Base-by-base conservation (phyloP, 1,284 basidiomycete genomes). In the Volvariella volvacea region DNA sequence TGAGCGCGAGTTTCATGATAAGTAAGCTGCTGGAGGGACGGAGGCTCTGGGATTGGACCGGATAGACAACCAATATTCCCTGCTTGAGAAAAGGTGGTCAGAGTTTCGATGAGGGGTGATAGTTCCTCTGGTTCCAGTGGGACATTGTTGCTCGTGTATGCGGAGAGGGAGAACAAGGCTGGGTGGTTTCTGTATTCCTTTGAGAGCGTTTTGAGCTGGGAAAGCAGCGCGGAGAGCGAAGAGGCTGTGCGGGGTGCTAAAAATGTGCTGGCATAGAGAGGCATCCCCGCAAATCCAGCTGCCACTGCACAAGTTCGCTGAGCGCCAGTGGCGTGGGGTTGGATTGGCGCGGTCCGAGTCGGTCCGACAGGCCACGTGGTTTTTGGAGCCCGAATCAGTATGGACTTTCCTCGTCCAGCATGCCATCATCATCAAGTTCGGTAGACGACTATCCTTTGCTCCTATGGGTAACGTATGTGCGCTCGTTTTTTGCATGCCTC, bases 21-120 rank as follows among this genome's bases (percentile, higher is more conserved):
- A n/a, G n/a, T n/a, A n/a, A n/a, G n/a, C n/a, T n/a, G n/a, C n/a
- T n/a, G n/a, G n/a, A n/a, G n/a, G n/a, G 4, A 36, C 34, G 39
- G 39, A 32, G 39, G 41, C 41, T 20, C 30, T 19, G 65, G 66
- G 17, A 72, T 50, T 1, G 76, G 70, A 0, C 74, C 68, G 3
- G 78, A 73, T 17, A 86, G 68, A 52, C 82, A 84, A 4, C 83
- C 83, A 15, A 80, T 53, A 16, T 73, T 66, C n/a, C 64, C 52
- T 1, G 59, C 17, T 28, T 28, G 48, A 25, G 69, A 67, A 44
- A 73, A 60, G 1, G 57, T 55, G 7, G 65, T 70, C 8, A 85
- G 56, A 1, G 56, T 52, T 3, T 67, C 58, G 30, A 77, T 70
- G 12, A 78, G 63, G 2, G 54, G 53, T 19, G 71, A 67, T n/a